Base-by-base conservation (phyloP, 371 early-diverging fungal genomes). In the Zancudomyces culisetae region DNA sequence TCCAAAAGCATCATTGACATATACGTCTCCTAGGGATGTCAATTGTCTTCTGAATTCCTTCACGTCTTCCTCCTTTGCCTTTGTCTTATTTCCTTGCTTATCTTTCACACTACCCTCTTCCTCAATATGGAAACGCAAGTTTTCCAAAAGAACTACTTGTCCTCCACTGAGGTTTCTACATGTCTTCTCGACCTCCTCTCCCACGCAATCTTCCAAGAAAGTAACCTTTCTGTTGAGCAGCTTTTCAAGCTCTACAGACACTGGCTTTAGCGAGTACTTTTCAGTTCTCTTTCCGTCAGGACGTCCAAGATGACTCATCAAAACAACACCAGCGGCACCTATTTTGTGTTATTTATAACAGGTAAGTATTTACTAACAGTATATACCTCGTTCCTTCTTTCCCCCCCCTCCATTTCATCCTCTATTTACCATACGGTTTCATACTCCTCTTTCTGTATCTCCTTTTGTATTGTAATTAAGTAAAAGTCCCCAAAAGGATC, bases 1-100 rank as follows among this genome's bases (percentile, higher is more conserved):
- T 56, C 98, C 98, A 69, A 99, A 99, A 29, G 97, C 98, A 70
- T 99, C 98, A 74, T 96, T 96, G 53, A 98, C 81, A 61, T 90
- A 94, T 55, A 99, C 70, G 70, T 99, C 98, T 54, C 94, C 96
- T 46, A 97, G 80, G 57, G 78, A 81, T 58, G 86, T 78, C 58
- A 98, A 83, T 53, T 89, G 88, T 8, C 63, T 79, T 55, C 96
- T 83, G 87, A 97, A 95, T 53, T 65, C 72, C 47, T 80, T 72
- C 64, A 95, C 81, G 49, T 73, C 77, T 21, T 77, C 80, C 51
- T 82, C 72, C 52, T 71, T 68, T 51, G 97, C 98, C 83, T 92
- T 95, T 72, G 70, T 69, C 76, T 90, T 90, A 43, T 84, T 81
- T 54, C 92, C 92, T 20, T 80, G 76, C 61, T 77, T 78, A 69